Evolutionary conservation across 2,329 filamentous ascomycete genomes (phyloP), one percentile per base, ranked within the genome.

Genomic region (Fusarium anguioides): DNA sequence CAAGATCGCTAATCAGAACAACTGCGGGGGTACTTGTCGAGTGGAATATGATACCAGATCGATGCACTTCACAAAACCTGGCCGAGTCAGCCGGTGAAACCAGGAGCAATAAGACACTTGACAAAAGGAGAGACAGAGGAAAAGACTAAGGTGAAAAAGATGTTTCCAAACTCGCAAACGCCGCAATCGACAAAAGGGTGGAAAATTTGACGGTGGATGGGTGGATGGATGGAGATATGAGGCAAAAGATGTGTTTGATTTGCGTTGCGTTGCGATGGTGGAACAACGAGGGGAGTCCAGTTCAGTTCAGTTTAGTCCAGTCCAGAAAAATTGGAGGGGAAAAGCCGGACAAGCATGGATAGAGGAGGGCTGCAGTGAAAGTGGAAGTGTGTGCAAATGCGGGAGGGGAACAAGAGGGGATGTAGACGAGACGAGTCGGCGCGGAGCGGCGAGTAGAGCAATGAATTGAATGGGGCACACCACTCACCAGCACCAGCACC

Each of bases 31-130:
- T 40, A 48, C 26, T 74, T 65, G 71, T 68, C 64, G 66, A 68
- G 68, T 65, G 67, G 65, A 60, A 68, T 63, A 68, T 66, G 70
- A 66, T 67, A 72, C 67, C 67, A 72, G 65, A 68, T 72, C 69
- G 73, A 76, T 75, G 70, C 75, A 79, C 76, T 76, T 76, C 72
- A 67, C 64, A 67, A 69, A 70, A 72, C 63, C 72, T 73, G 69
- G 57, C 51, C 53, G 53, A 67, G 69, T 72, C 59, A 70, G 72
- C 60, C 56, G 70, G 61, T 52, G 62, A 59, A 68, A 67, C 51
- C 47, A 31, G 54, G 27, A 58, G 31, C 37, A 67, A 50, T 29
- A 42, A 63, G 45, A 54, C 26, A 35, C 57, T 49, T 44, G 23
- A 48, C 23, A 45, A 57, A 27, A 36, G 42, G 33, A 62, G 49